These are phyloP conservation scores for Psidium friedrichsthalianum DNA, from an alignment of 345 rosid genomes.

Conservation along the genomic window DNA sequence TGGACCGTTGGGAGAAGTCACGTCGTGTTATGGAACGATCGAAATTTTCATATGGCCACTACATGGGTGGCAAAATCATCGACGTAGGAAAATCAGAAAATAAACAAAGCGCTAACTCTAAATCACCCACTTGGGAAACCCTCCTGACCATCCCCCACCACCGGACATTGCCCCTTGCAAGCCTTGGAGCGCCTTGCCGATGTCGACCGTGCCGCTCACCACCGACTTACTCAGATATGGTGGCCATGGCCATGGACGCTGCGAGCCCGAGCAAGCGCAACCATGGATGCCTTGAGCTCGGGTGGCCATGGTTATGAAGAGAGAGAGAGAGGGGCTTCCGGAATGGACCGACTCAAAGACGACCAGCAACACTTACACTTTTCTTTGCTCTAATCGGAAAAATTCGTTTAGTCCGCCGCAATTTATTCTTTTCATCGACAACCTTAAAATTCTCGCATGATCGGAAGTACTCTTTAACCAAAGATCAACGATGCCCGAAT, in stretches of 20 bases:
- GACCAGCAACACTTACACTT: background rate
- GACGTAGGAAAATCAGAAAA: background rate
- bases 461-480: background rate
- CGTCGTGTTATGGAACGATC: background rate
- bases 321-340: too few species aligned
- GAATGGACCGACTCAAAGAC: background rate
- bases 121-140: background rate
- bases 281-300: too few species aligned
- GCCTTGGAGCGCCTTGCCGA: background rate
- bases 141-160: accelerated
- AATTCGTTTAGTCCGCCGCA: background rate
- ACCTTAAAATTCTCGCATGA: background rate
- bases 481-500: background rate
- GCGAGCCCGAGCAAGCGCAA: too few species aligned
- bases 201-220: background rate
- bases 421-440: background rate
- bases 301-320: background rate
- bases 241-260: background rate
- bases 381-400: accelerated
- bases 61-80: background rate
- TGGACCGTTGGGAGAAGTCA: background rate
- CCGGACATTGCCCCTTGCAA: background rate
- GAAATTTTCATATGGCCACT: background rate
- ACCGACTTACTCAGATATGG: background rate
- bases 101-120: background rate